Conservation (phyloP, 352 stramenopile species). For the Pythium apleroticum region DNA sequence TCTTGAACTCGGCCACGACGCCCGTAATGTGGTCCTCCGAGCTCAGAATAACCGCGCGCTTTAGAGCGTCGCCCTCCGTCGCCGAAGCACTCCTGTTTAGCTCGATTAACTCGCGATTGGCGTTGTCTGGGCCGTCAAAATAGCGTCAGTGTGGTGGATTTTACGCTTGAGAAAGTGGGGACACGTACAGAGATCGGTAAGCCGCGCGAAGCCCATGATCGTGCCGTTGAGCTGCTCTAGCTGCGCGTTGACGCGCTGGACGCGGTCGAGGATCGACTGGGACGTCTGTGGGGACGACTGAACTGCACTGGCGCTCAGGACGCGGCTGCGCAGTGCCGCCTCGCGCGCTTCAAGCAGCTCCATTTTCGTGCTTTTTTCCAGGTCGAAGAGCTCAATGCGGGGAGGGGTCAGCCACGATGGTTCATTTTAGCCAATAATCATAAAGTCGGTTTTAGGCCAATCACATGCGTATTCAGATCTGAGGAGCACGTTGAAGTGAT, state of each 20-base stretch:
- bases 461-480: too few species aligned
- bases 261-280: constrained; percentile 29
- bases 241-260: constrained; percentile 27
- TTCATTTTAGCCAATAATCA: neutral
- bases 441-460: too few species aligned
- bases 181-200: constrained; percentile 60
- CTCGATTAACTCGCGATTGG: constrained; percentile 35
- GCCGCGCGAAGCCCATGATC: constrained; percentile 39
- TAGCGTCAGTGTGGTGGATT: too few species aligned
- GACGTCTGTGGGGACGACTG: constrained; percentile 23
- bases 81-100: constrained; percentile 26
- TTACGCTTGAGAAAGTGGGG: too few species aligned
- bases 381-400: neutral
- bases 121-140: constrained; percentile 45
- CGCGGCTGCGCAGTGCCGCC: constrained; percentile 32
- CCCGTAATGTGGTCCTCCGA: constrained; percentile 43
- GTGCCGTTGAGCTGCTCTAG: constrained; percentile 29
- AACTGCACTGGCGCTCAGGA: neutral
- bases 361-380: constrained; percentile 34
- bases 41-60: constrained; percentile 62
- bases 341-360: constrained; percentile 60
- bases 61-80: constrained; percentile 40
- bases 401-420: neutral
- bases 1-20: constrained; percentile 38
- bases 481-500: neutral